Conservation (phyloP, 805 yeast genomes). For the Metschnikowia chrysomelidarum region DNA sequence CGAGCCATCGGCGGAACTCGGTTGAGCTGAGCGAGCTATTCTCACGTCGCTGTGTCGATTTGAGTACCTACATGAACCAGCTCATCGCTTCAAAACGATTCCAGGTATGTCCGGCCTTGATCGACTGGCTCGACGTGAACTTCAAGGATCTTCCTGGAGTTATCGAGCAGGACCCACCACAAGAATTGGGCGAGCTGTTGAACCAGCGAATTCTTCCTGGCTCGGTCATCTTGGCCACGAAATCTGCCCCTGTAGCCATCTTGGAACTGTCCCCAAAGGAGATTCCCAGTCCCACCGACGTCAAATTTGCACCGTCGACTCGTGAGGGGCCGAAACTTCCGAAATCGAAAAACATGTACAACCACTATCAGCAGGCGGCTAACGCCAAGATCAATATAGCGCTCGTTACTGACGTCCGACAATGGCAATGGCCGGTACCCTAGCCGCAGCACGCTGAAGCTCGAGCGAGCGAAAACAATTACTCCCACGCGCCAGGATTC, state of each 20-base stretch:
- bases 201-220: constrained; percentile 18
- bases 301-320: constrained; percentile 4
- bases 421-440: constrained; percentile 10
- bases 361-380: constrained; percentile 31
- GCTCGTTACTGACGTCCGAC: constrained; percentile 15
- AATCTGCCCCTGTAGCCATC: constrained; percentile 5
- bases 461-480: constrained; percentile 11
- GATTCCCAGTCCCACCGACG: constrained; percentile 2
- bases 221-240: constrained; percentile 17
- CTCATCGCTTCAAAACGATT: constrained; percentile 29
- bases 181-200: constrained; percentile 13
- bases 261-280: background rate
- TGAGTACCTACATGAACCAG: constrained; percentile 39
- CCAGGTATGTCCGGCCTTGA: constrained; percentile 26
- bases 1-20: constrained; percentile 25
- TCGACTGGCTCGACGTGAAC: constrained; percentile 28
- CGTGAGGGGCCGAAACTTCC: constrained; percentile 16
- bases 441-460: constrained; percentile 3
- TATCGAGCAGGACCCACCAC: constrained; percentile 17
- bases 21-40: constrained; percentile 16
- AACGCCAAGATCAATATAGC: constrained; percentile 9
- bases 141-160: constrained; percentile 29
- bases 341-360: constrained; percentile 30
- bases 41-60: constrained; percentile 36
- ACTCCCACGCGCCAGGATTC: background rate